Base-by-base conservation (phyloP, 2,329 filamentous ascomycete species). In the Knufia fluminis region DNA sequence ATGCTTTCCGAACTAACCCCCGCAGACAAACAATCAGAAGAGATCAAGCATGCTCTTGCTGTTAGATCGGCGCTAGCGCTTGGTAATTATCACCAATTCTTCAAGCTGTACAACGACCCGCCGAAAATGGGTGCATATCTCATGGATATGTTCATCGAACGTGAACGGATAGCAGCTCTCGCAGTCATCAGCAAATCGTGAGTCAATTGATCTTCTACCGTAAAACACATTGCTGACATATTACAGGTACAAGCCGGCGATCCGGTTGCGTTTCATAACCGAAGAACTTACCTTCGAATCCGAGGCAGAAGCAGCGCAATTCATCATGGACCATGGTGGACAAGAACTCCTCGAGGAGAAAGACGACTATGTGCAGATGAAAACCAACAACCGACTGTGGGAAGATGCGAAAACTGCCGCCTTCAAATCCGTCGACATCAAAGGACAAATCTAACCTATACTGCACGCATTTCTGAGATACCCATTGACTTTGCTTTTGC, bases 71-170 rank as follows among this genome's bases (percentile, higher is more conserved):
- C 92, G 43, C 73, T 97, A 63, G 91, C 92, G 46, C 75, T 94
- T 66, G 90, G 90, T 61, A 97, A 97, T 71, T 96, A 96, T 68
- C 91, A 98, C 72, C 91, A 81, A 66, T 97, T 98, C 70, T 97
- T 98, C 78, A 86, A 87, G 71, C 79, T 98, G 39, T 98, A 96
- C 68, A 80, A 94, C 59, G 84, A 91, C 65, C 90, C 90, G 20
- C 90, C 89, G 45, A 94, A 94, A 63, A 95, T 98, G 90, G 91
- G 92, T 54, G 89, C 86, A 60, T 97, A 97, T 70, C 79, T 98
- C 46, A 94, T 98, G 86, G 92, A 98, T 73, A 96, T 95, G 87
- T 97, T 98, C 73, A 85, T 97, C 66, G 83, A 83, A 62, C 83
- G 92, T 64, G 91, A 98, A 73, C 86, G 92, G 61, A 79, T 98